Evolutionary conservation across 148 eudicot genomes (phyloP).

Genomic region (Hydrangea macrophylla): DNA sequence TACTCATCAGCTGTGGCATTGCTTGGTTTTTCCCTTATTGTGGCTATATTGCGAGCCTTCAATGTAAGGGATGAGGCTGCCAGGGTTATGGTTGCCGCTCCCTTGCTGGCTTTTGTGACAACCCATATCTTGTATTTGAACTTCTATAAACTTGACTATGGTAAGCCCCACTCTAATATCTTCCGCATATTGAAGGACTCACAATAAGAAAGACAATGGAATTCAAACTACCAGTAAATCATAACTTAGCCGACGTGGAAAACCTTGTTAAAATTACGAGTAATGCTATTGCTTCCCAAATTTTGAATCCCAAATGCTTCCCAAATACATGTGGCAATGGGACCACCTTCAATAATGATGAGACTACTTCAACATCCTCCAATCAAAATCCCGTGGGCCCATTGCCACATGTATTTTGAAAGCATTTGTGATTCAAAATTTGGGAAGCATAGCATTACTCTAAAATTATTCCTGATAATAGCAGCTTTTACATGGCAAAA

Average conservation of each 20-base stretch:
- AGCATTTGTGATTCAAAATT: too few species aligned
- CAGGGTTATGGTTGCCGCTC: slow-evolving; percentile 81
- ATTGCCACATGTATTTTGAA: too few species aligned
- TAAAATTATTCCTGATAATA: too few species aligned
- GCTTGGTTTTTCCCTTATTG: slow-evolving; percentile 70
- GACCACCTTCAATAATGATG: too few species aligned
- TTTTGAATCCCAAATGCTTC: too few species aligned
- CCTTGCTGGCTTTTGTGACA: slow-evolving; percentile 66
- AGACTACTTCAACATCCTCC: too few species aligned
- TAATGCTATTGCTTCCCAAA: too few species aligned
- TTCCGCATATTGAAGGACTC: not conserved
- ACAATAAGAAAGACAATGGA: not conserved
- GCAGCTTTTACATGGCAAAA: not conserved
- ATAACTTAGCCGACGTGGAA: not conserved
- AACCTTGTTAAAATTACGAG: not conserved
- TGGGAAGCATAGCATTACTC: too few species aligned
- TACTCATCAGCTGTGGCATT: slow-evolving; percentile 74
- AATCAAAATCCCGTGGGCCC: too few species aligned
- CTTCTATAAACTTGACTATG: slow-evolving; percentile 67
- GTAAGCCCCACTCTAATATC: slow-evolving; percentile 30
- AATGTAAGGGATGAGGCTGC: slow-evolving; percentile 60
- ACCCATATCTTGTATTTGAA: slow-evolving; percentile 75
- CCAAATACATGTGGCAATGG: too few species aligned
- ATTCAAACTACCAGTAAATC: not conserved
- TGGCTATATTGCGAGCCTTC: slow-evolving; percentile 63